These are phyloP conservation scores for Zostera marina DNA, from an alignment of 116 monocot species.

Conservation along the genomic window DNA sequence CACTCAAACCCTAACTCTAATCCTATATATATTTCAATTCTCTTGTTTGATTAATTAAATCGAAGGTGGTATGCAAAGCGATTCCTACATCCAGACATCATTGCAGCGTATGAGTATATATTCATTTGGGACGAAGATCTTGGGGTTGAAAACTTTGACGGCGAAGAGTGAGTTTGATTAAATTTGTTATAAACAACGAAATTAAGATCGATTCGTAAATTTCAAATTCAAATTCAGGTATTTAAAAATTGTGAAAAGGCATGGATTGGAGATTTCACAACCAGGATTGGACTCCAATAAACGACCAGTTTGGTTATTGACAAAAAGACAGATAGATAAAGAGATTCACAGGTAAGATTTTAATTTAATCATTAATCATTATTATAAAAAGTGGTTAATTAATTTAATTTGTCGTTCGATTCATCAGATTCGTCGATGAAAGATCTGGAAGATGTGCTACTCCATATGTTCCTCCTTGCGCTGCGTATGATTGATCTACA, in stretches of 20 bases:
- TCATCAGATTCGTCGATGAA: slow-evolving; percentile 43
- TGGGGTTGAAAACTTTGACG: slow-evolving; percentile 41
- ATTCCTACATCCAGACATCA: slow-evolving; percentile 49
- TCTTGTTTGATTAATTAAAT: not conserved
- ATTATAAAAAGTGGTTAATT: too few species aligned
- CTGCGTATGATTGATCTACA: slow-evolving; percentile 32
- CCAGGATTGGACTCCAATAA: slow-evolving; percentile 38
- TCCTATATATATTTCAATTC: too few species aligned
- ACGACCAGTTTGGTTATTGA: slow-evolving; percentile 85
- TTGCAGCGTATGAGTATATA: slow-evolving; percentile 47
- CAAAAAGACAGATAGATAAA: slow-evolving; percentile 40
- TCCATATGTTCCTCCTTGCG: slow-evolving; percentile 71
- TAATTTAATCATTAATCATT: too few species aligned
- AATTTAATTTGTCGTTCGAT: too few species aligned
- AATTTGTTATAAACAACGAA: too few species aligned
- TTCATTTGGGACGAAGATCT: slow-evolving; percentile 68
- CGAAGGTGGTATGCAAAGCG: slow-evolving; percentile 60
- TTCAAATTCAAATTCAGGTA: slow-evolving; percentile 13
- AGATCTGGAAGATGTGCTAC: slow-evolving; percentile 58
- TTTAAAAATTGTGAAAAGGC: slow-evolving; percentile 30
- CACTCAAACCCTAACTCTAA: not conserved
- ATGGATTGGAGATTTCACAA: slow-evolving; percentile 55
- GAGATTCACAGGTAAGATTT: slow-evolving; percentile 58
- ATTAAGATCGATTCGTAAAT: too few species aligned
- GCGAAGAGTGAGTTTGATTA: slow-evolving; percentile 22